phyloP scores from a whole-genome alignment of 2,329 filamentous ascomycete species.

The Penicillium corylophilum region DNA sequence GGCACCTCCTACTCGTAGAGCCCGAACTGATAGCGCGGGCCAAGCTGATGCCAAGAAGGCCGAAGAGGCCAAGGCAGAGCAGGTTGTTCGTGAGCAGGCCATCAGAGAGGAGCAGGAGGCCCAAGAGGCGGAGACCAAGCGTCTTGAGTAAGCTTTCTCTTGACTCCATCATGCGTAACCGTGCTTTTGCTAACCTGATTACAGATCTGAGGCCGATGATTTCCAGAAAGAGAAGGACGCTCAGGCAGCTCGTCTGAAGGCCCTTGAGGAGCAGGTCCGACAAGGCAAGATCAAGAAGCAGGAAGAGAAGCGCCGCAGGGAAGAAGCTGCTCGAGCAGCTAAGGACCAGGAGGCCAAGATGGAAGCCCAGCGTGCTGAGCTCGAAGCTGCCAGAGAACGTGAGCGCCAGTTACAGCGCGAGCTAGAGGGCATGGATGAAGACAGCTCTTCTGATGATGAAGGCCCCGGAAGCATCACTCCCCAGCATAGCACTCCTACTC shows the following conservation, averaged over 20 bases:
- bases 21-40: conserved; percentile 54
- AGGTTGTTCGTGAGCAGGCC: conserved; percentile 56
- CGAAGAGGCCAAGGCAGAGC: conserved; percentile 63
- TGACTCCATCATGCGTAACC: neutral
- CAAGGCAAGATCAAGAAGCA: conserved; percentile 94
- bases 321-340: conserved; percentile 80
- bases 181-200: conserved; percentile 14
- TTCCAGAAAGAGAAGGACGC: conserved; percentile 76
- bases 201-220: conserved; percentile 74
- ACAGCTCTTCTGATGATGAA: conserved; percentile 78
- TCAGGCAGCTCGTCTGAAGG: conserved; percentile 77
- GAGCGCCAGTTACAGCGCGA: conserved; percentile 88
- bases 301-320: conserved; percentile 90
- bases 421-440: conserved; percentile 74
- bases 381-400: conserved; percentile 85
- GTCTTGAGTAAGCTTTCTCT: conserved; percentile 72
- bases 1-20: conserved; percentile 70
- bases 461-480: conserved; percentile 68
- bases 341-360: conserved; percentile 86
- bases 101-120: conserved; percentile 67
- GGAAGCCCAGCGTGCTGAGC: conserved; percentile 81
- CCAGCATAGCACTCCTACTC: conserved; percentile 59
- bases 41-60: conserved; percentile 59
- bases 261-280: conserved; percentile 88
- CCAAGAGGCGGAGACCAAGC: conserved; percentile 69